phyloP scores from a whole-genome alignment of 2,329 filamentous ascomycete genomes.

The Pseudogymnoascus sp. region DNA sequence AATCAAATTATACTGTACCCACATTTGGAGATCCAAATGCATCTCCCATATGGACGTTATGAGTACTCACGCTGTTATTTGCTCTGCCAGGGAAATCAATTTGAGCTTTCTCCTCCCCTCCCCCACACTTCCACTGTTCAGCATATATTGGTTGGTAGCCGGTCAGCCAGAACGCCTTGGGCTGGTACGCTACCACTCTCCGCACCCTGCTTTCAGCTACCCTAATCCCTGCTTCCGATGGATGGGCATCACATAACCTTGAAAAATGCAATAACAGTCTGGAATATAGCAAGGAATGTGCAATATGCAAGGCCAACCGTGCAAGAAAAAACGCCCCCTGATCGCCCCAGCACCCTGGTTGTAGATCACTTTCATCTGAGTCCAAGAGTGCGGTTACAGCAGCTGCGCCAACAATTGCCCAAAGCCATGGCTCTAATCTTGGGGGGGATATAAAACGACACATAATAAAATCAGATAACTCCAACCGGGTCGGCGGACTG shows the following conservation, averaged over 20 bases:
- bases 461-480: slow-evolving; percentile 8
- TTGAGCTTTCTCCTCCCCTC: background rate
- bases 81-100: background rate
- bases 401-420: slow-evolving; percentile 1
- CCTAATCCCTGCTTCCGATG: slow-evolving; percentile 3
- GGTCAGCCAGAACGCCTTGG: slow-evolving; percentile 5
- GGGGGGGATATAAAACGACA: slow-evolving; percentile 3
- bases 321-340: slow-evolving; percentile 9
- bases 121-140: slow-evolving; percentile 1
- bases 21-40: background rate
- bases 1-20: background rate
- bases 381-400: slow-evolving; percentile 5
- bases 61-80: background rate
- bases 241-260: background rate
- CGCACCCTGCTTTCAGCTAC: slow-evolving; percentile 9
- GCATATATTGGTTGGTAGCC: background rate
- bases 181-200: slow-evolving; percentile 8
- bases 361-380: slow-evolving; percentile 7
- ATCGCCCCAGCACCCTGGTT: slow-evolving; percentile 8
- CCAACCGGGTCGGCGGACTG: slow-evolving; percentile 6
- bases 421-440: slow-evolving; percentile 2
- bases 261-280: slow-evolving; percentile 3
- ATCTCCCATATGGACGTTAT: background rate
- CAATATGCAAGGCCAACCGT: slow-evolving; percentile 5
- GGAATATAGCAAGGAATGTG: background rate